Percentiles rank a stretch among this genome's conserved stretches.
phyloP scores from a whole-genome alignment of 345 rosid species.

The Pugionium cornutum region DNA sequence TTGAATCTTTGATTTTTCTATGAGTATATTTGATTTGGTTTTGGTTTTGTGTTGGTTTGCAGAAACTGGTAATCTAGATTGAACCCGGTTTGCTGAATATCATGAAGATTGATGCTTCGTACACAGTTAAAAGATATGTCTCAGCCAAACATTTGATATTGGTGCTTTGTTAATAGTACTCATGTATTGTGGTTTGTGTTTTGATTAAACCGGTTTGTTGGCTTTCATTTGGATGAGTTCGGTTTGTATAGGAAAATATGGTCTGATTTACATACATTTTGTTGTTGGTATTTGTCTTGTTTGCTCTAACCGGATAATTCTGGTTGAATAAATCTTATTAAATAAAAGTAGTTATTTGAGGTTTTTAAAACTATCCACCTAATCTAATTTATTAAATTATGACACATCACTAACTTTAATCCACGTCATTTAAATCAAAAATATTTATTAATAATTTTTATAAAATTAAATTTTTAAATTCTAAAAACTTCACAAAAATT shows the following conservation, averaged over 20 bases:
- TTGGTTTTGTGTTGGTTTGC: constrained; percentile 31
- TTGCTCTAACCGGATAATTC: not conserved
- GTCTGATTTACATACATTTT: constrained; percentile 1
- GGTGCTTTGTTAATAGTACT: constrained; percentile 32
- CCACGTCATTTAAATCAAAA: no score
- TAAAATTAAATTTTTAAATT: no score
- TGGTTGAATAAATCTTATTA: not conserved
- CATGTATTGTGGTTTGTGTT: constrained; percentile 26
- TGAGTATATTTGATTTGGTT: not conserved
- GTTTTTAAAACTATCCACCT: no score
- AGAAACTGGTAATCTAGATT: constrained; percentile 25
- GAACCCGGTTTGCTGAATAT: constrained; percentile 22
- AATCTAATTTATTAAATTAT: no score
- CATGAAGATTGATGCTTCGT: constrained; percentile 33
- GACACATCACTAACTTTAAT: no score
- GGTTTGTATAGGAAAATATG: constrained; percentile 15
- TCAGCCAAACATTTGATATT: no score
- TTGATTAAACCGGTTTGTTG: constrained; percentile 29
- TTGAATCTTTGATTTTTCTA: constrained; percentile 7
- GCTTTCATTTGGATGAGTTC: constrained; percentile 14
- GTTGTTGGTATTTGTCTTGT: not conserved
- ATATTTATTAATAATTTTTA: no score
- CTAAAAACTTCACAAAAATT: no score
- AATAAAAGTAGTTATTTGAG: no score
- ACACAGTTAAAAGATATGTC: constrained; percentile 14